Conservation (phyloP, 73 alveolate genomes). For the Tetrahymena borealis region DNA sequence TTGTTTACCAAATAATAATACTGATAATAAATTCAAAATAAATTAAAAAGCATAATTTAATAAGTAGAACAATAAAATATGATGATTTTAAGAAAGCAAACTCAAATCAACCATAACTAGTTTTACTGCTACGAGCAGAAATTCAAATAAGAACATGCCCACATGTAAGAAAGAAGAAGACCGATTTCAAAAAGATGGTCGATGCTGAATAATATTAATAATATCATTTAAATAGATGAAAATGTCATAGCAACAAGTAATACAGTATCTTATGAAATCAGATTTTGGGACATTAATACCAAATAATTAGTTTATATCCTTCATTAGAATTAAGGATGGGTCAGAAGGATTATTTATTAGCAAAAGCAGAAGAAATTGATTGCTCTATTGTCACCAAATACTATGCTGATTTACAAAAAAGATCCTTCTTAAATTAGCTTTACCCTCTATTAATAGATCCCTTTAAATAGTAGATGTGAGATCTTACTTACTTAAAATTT, state of each 20-base stretch:
- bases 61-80: background rate
- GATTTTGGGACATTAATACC: background rate
- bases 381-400: background rate
- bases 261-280: background rate
- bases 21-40: too few species aligned
- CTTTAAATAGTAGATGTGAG: background rate
- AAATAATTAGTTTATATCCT: background rate
- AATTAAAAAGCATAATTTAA: too few species aligned
- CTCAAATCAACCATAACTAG: background rate
- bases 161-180: background rate
- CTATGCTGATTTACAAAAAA: background rate
- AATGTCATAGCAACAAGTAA: background rate
- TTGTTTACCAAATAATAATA: too few species aligned
- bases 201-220: background rate
- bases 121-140: background rate
- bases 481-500: background rate
- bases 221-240: background rate
- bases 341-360: background rate
- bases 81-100: background rate
- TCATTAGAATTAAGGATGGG: background rate
- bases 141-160: background rate
- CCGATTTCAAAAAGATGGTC: background rate
- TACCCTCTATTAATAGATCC: background rate
- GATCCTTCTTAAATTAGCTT: background rate
- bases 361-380: background rate